A percentile compares a stretch with the other conserved stretches of the same genome.
phyloP scores from a whole-genome alignment of 2,329 filamentous ascomycete species.

The Monosporascus ibericus region DNA sequence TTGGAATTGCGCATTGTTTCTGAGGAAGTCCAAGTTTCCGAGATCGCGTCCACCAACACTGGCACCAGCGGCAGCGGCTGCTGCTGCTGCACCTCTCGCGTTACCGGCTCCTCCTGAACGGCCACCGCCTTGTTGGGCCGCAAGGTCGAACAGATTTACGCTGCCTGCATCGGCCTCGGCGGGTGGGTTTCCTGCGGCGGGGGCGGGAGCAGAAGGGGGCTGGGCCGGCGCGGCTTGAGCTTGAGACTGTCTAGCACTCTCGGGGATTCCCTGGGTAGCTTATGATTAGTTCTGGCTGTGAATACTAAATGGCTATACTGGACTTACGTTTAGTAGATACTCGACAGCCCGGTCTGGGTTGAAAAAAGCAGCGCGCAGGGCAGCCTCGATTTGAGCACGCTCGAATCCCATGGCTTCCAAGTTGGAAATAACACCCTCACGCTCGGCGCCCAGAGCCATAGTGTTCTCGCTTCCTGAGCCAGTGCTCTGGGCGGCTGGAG shows the following conservation, averaged over 20 bases:
- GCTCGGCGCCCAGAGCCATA: conserved; percentile 79
- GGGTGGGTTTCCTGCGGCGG: conserved; percentile 33
- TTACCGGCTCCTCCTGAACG: conserved; percentile 36
- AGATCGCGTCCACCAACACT: conserved; percentile 40
- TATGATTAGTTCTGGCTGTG: neutral
- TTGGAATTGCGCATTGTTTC: conserved; percentile 95
- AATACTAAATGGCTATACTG: neutral
- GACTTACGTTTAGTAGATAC: conserved; percentile 77
- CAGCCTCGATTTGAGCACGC: conserved; percentile 79
- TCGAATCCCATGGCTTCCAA: conserved; percentile 99
- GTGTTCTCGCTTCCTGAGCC: conserved; percentile 61
- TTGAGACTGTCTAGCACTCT: conserved; percentile 70
- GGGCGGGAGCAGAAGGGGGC: conserved; percentile 36
- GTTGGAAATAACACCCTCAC: conserved; percentile 74
- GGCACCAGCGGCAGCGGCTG: conserved; percentile 39
- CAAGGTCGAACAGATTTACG: conserved; percentile 89
- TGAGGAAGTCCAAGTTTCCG: conserved; percentile 85
- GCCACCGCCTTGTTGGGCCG: conserved; percentile 63
- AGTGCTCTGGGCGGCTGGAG: conserved; percentile 41
- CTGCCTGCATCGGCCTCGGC: conserved; percentile 44
- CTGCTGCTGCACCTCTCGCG: conserved; percentile 31
- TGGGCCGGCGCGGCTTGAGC: conserved; percentile 31
- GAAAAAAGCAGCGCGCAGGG: conserved; percentile 93
- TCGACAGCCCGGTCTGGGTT: conserved; percentile 97
- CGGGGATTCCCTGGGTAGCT: conserved; percentile 74